A percentile compares a stretch with the other conserved stretches of the same genome.
Evolutionary conservation across 2,329 filamentous ascomycete genomes (phyloP).

Genomic region (Aureobasidium sp.): DNA sequence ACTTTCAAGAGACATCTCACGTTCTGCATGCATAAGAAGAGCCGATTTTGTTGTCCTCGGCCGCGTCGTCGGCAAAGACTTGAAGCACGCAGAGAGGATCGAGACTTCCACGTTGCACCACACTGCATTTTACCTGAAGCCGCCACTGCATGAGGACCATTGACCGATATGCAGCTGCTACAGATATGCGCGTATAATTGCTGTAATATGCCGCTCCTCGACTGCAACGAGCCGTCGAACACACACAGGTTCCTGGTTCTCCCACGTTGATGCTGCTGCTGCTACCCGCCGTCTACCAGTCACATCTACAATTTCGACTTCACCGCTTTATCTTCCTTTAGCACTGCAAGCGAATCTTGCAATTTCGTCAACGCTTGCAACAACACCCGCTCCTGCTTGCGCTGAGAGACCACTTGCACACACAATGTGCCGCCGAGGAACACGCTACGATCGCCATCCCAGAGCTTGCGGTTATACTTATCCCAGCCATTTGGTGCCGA

Average conservation of each 20-base stretch:
- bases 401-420: constrained; percentile 52
- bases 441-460: constrained; percentile 47
- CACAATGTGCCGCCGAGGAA: constrained; percentile 50
- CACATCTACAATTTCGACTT: constrained; percentile 10
- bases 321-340: neutral
- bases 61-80: neutral
- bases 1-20: neutral
- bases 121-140: neutral
- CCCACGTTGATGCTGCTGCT: neutral
- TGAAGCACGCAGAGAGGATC: neutral
- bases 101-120: constrained; percentile 6
- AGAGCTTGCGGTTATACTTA: constrained; percentile 52
- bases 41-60: neutral
- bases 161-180: neutral
- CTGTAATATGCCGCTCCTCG: neutral
- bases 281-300: neutral
- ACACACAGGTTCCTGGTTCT: neutral
- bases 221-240: neutral
- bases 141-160: neutral
- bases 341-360: constrained; percentile 37
- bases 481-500: constrained; percentile 48
- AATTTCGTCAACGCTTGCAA: constrained; percentile 48
- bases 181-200: neutral
- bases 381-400: constrained; percentile 48
- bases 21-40: neutral